Conservation (phyloP, 257 asterid species). For the Scutellaria galericulata region DNA sequence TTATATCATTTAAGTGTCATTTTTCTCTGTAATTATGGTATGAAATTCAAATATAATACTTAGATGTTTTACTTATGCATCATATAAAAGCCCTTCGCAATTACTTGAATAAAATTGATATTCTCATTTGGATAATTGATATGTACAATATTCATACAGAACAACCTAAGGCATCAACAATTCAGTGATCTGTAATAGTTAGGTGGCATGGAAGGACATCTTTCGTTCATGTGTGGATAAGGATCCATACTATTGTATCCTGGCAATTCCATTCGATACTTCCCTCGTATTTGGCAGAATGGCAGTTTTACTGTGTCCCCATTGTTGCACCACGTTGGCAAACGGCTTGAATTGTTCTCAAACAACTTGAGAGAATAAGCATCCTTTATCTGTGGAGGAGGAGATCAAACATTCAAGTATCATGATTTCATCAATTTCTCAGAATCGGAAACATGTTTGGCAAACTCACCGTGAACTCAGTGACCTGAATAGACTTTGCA, state of each 20-base stretch:
- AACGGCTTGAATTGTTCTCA: conserved; percentile 69
- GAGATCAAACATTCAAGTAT: conserved; percentile 18
- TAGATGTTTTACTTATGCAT: too few species aligned
- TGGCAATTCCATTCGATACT: conserved; percentile 86
- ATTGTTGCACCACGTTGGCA: conserved; percentile 93
- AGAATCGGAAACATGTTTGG: too few species aligned
- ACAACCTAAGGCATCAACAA: conserved; percentile 53
- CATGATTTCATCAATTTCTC: neutral
- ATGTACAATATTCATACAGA: too few species aligned
- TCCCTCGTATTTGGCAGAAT: conserved; percentile 84
- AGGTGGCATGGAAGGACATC: conserved; percentile 87
- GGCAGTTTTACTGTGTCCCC: conserved; percentile 83
- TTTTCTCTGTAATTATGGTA: too few species aligned
- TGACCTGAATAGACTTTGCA: conserved; percentile 71
- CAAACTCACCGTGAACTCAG: conserved; percentile 92
- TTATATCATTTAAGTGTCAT: too few species aligned
- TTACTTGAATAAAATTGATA: too few species aligned
- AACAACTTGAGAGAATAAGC: conserved; percentile 78
- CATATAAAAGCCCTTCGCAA: too few species aligned
- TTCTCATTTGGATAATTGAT: too few species aligned
- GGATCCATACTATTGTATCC: conserved; percentile 76
- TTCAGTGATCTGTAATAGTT: conserved; percentile 61
- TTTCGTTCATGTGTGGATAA: conserved; percentile 87
- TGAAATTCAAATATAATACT: too few species aligned
- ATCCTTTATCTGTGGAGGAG: conserved; percentile 81